Percentiles rank a stretch among this genome's conserved stretches.
Evolutionary conservation across 73 alveolate genomes (phyloP).

Genomic region (Tetrahymena borealis): DNA sequence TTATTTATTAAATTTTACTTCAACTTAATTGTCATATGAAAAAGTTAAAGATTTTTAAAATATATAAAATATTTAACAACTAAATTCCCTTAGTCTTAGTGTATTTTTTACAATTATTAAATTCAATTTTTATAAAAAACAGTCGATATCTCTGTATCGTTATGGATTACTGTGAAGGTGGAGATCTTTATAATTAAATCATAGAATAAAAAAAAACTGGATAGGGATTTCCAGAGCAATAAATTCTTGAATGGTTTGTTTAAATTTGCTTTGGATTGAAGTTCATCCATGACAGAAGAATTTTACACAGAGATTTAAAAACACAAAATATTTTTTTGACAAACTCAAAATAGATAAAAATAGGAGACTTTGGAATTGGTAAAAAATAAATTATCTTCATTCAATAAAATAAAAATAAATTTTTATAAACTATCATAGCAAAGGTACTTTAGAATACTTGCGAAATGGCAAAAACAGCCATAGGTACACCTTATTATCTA

Average conservation of each 20-base stretch:
- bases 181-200: conserved; percentile 62
- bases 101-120: no score
- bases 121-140: not conserved
- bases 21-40: not conserved
- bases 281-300: conserved; percentile 68
- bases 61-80: no score
- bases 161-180: conserved; percentile 86
- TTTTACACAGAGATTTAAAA: conserved; percentile 73
- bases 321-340: conserved; percentile 70
- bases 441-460: conserved; percentile 47
- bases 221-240: conserved; percentile 44
- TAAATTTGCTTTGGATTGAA: conserved; percentile 65
- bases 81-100: no score
- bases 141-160: conserved; percentile 63
- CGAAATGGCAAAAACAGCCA: conserved; percentile 31
- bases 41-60: not conserved
- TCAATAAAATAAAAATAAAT: not conserved
- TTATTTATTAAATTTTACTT: not conserved
- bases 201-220: conserved; percentile 37
- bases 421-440: no score
- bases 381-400: not conserved
- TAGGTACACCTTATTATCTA: conserved; percentile 41
- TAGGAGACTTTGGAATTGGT: conserved; percentile 22
- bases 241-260: conserved; percentile 52
- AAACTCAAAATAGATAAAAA: conserved; percentile 20